Base-by-base conservation (phyloP, 305 asterid species). In the Fraxinus velutina region DNA sequence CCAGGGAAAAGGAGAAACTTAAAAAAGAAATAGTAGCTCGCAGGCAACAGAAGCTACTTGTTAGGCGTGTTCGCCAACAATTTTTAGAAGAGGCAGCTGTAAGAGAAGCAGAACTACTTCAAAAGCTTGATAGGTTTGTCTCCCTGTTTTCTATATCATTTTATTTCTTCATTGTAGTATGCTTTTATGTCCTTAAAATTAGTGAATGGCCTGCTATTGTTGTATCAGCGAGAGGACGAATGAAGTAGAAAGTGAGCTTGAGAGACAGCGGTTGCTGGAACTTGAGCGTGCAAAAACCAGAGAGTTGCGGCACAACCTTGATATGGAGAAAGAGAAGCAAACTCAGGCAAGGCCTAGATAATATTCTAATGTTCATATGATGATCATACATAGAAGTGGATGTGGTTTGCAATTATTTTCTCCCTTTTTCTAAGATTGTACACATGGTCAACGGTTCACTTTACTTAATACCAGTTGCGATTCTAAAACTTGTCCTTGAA, bases 251-350 rank as follows among this genome's bases (percentile, higher is more conserved):
- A 93, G 88, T 90, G 99, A 96, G 90, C 90, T 93, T 50, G 95
- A 94, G 90, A 91, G 99, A 83, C 98, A 93, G 88, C 89, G 86
- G 80, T 60, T 89, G 77, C 89, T 96, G 89, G 99, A 92, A 85
- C 89, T 89, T 81, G 99, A 96, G 87, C 97, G 94, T 77, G 92
- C 94, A 72, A 96, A 92, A 91, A 93, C 99, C 73, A 89, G 96
- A 86, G 98, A 96, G 86, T 91, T 96, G 88, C 90, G 88, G 88
- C 96, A 92, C 90, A 92, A 86, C 88, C 97, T 96, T 88, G 99
- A 96, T 64, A 85, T 96, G 86, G 99, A 96, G 96, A 96, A 90
- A 88, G 99, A 96, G 87, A 96, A 88, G 92, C 97, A 89, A 86
- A 87, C 93, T 68, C 99, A 96, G 97, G 99, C 88, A 93, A 86